A percentile compares a stretch with the other conserved stretches of the same genome.
Conservation (phyloP, 2,329 filamentous ascomycete genomes). For the Colletotrichum ledebouriae region DNA sequence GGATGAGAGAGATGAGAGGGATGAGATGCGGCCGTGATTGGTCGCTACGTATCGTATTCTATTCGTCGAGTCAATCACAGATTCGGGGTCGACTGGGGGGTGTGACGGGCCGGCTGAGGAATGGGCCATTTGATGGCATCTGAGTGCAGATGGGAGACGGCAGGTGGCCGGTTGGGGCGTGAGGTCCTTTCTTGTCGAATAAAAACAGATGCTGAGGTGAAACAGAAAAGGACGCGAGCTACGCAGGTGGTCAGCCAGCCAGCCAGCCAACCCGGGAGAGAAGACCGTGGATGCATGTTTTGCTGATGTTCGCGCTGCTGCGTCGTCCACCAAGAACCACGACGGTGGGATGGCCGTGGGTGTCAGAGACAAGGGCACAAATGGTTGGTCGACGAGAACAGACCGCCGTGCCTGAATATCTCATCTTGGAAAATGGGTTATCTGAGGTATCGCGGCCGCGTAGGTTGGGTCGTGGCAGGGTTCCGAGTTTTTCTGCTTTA, state of each 20-base stretch:
- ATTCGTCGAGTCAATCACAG: slow-evolving; percentile 25
- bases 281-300: background rate
- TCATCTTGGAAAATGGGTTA: slow-evolving; percentile 2
- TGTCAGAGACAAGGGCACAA: slow-evolving; percentile 5
- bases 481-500: no score
- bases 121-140: background rate
- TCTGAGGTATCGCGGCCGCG: slow-evolving; percentile 10
- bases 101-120: background rate
- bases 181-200: slow-evolving; percentile 12
- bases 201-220: slow-evolving; percentile 1
- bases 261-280: slow-evolving; percentile 27
- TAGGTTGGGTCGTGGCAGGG: slow-evolving; percentile 9
- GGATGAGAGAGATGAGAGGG: slow-evolving; percentile 9
- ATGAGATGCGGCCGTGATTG: slow-evolving; percentile 4
- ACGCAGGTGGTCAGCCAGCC: slow-evolving; percentile 28
- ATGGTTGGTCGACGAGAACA: slow-evolving; percentile 6
- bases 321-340: background rate
- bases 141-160: background rate
- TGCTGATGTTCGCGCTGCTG: slow-evolving; percentile 6
- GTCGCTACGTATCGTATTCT: background rate
- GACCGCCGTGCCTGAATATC: slow-evolving; percentile 25
- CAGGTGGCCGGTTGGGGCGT: background rate
- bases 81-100: background rate
- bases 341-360: background rate
- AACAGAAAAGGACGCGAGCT: slow-evolving; percentile 20